Conservation (phyloP, 768 basidiomycete genomes). For the Hericium rajendrae region DNA sequence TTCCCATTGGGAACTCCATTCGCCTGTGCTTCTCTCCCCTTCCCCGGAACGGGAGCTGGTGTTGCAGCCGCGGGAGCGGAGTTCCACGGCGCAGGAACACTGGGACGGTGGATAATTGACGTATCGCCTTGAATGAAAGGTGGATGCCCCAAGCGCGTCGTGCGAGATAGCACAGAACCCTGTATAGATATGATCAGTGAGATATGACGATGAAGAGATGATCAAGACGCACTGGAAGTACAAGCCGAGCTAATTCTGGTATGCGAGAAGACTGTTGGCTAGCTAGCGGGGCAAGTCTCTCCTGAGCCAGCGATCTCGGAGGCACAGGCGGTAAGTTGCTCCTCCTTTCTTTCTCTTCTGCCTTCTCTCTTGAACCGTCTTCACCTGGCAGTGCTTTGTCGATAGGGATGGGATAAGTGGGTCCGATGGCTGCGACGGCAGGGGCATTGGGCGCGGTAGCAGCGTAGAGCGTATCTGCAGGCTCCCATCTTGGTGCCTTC, state of each 20-base stretch:
- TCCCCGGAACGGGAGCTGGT: conserved; percentile 13
- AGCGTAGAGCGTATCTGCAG: conserved; percentile 50
- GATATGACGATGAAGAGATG: background rate
- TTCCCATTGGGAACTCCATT: conserved; percentile 20
- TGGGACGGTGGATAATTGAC: conserved; percentile 41
- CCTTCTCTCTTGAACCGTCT: conserved; percentile 30
- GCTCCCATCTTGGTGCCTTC: conserved; percentile 53
- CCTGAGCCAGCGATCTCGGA: conserved; percentile 32
- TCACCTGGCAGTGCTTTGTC: conserved; percentile 19
- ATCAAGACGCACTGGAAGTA: conserved; percentile 49
- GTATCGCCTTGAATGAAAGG: conserved; percentile 20
- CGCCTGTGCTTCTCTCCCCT: conserved; percentile 16
- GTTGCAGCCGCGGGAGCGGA: conserved; percentile 17
- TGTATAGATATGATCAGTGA: conserved; percentile 16
- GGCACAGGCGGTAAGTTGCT: conserved; percentile 31
- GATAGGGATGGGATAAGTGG: conserved; percentile 53
- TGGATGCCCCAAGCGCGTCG: conserved; percentile 57
- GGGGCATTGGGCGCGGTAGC: conserved; percentile 51
- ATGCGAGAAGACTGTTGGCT: conserved; percentile 57
- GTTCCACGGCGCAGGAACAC: conserved; percentile 37
- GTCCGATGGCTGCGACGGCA: conserved; percentile 51
- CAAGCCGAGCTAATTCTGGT: conserved; percentile 54
- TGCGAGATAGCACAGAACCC: conserved; percentile 48
- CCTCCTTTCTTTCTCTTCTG: conserved; percentile 44
- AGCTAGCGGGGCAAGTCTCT: conserved; percentile 53